Base-by-base conservation (phyloP, 352 stramenopile genomes). In the Phytophthora colocasiae region DNA sequence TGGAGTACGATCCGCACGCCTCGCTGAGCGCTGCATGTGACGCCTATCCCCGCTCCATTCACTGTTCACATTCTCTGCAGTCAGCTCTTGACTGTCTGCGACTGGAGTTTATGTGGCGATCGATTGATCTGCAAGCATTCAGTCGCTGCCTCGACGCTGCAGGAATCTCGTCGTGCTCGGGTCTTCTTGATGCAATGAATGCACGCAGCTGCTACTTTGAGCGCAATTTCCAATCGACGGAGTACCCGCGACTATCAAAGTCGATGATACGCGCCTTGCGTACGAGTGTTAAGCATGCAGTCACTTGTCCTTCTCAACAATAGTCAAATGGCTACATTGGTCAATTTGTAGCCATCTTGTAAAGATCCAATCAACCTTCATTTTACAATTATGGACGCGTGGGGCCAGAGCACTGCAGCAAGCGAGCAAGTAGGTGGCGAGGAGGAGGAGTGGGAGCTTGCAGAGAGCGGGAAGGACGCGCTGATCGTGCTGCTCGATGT, bases 401-500 rank as follows among this genome's bases (percentile, higher is more conserved):
- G 78, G 78, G 67, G 71, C 39, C 71, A 67, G 40, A 70, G 55
- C 40, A 46, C 49, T 6, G 34, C 40, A 29, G 36, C 38, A 22
- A 58, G 49, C 10, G 60, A 71, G 29, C 49, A 58, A 10, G 14
- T 39, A 3, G 38, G 31, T 15, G 73, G 32, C 8, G 78, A 84
- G 29, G 83, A 95, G n/a, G 78, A 90, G 50, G 61, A 90, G 19
- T 90, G 77, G 71, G 84, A 91, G 53, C 15, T 75, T 14, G 68
- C 57, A 11, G 77, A 88, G 24, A 85, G 72, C 52, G 87, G 85
- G 19, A 91, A 90, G 57, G 87, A 95, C 50, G 87, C 80, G 40
- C 75, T 95, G 27, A 78, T 95, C 45, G 78, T 95, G 51, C 66
- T 95, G 32, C 66, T 95, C 41, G 87, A 95, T 69, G 83, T 78